Conservation (phyloP, 108 stramenopile genomes). For the Nannochloropsis salina region DNA sequence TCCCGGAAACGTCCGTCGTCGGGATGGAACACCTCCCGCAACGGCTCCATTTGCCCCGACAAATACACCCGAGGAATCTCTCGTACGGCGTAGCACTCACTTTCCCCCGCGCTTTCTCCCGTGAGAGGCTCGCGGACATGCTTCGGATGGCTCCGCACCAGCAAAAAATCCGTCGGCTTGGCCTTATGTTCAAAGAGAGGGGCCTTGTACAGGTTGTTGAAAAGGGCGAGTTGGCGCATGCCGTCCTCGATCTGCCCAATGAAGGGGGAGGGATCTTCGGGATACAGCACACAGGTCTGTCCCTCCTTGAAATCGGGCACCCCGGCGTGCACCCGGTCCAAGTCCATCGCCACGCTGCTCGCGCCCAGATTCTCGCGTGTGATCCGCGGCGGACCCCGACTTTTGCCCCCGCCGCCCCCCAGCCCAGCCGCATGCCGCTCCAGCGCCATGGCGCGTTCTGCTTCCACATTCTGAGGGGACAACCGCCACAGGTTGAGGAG, state of each 20-base stretch:
- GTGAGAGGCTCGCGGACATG: not conserved
- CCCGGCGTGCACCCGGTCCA: not conserved
- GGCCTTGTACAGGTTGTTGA: not conserved
- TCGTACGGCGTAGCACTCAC: not conserved
- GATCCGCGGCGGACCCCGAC: not conserved
- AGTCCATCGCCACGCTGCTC: not conserved
- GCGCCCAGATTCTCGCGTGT: not conserved
- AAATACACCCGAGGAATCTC: not conserved
- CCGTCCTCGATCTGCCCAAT: slow-evolving; percentile 5
- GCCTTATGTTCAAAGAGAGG: slow-evolving; percentile 2
- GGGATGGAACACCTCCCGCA: not conserved
- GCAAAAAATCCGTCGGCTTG: not conserved
- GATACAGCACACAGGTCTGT: slow-evolving; percentile 13
- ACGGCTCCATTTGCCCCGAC: not conserved
- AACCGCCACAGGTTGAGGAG: not conserved
- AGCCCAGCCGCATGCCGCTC: not conserved
- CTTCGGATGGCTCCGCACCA: not conserved
- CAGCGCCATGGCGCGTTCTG: not conserved
- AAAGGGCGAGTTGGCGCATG: not conserved
- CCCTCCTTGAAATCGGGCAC: slow-evolving; percentile 19
- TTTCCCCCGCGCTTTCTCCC: not conserved
- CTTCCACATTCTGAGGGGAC: slow-evolving; percentile 17
- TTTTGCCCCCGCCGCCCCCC: not conserved
- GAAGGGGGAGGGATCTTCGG: slow-evolving; percentile 9
- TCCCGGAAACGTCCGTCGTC: not conserved